Conservation (phyloP, 202 grass and related monocot genomes). For the Bolboschoenoplectus hybrid region DNA sequence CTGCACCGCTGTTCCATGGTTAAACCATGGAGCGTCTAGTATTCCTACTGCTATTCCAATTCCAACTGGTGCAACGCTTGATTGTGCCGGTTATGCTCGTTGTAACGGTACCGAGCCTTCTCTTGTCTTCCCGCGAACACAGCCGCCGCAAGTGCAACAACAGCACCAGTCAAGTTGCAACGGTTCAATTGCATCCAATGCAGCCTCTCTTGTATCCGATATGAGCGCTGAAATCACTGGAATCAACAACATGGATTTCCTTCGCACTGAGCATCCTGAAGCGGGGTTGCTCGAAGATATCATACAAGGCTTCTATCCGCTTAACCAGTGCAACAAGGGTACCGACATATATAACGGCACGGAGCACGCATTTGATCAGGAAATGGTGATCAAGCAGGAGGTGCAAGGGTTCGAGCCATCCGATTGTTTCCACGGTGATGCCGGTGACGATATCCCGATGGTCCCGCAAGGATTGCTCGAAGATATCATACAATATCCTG, state of each 20-base stretch:
- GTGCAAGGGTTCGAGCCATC: background rate
- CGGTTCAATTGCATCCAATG: background rate
- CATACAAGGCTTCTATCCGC: slow-evolving; percentile 73
- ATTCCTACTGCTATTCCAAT: slow-evolving; percentile 35
- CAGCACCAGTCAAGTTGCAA: background rate
- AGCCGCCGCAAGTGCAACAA: slow-evolving; percentile 4
- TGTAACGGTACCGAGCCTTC: background rate
- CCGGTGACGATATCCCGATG: slow-evolving; percentile 42
- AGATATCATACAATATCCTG: slow-evolving; percentile 74
- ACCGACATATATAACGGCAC: background rate
- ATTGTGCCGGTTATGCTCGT: background rate
- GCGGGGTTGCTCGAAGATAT: slow-evolving; percentile 80
- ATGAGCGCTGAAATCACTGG: background rate
- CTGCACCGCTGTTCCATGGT: slow-evolving; percentile 26
- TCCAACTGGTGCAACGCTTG: background rate
- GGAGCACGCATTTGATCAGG: background rate
- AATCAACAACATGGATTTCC: slow-evolving; percentile 50
- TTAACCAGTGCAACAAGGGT: slow-evolving; percentile 7
- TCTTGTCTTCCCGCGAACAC: background rate
- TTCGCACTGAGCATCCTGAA: slow-evolving; percentile 60
- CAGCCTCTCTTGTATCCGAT: background rate
- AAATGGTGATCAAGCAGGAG: background rate
- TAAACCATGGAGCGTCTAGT: slow-evolving; percentile 6
- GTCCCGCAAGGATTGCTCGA: slow-evolving; percentile 64
- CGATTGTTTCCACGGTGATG: background rate